Conservation (phyloP, 176 grass and related monocot genomes). For the Juncus effusus region DNA sequence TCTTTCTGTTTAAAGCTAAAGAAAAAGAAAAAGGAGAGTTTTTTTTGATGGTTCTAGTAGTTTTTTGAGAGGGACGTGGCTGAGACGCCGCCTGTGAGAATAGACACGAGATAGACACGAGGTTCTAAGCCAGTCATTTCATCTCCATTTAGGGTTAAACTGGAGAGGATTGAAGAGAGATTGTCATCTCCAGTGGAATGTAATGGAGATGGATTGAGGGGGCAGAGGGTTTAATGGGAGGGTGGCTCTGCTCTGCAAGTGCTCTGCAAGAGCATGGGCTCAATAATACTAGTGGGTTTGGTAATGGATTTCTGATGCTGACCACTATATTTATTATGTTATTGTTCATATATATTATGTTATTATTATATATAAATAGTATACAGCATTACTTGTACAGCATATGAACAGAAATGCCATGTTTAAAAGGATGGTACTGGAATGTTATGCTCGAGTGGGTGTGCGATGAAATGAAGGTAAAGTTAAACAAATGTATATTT, state of each 20-base stretch:
- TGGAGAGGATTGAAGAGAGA: slow-evolving; percentile 4
- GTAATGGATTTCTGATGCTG: too few relatives aligned
- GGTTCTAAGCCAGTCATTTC: slow-evolving; percentile 1
- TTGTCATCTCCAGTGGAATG: slow-evolving; percentile 4
- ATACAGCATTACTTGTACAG: too few relatives aligned
- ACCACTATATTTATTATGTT: too few relatives aligned
- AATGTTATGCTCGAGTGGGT: too few relatives aligned
- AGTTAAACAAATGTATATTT: too few relatives aligned
- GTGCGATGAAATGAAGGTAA: too few relatives aligned
- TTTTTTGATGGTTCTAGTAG: neutral
- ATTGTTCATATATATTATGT: too few relatives aligned
- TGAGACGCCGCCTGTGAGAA: slow-evolving; percentile 35
- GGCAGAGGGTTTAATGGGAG: neutral
- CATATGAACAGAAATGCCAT: too few relatives aligned
- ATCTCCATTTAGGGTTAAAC: too few relatives aligned
- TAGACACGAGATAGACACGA: slow-evolving; percentile 19
- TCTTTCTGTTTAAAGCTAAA: neutral
- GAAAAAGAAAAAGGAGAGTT: slow-evolving; percentile 6
- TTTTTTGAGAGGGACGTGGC: neutral
- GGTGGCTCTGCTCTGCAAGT: slow-evolving; percentile 17
- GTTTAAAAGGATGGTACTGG: too few relatives aligned
- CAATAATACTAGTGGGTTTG: neutral
- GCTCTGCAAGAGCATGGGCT: slow-evolving; percentile 14
- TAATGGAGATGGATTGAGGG: neutral
- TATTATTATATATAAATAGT: too few relatives aligned